Conservation (phyloP, 2,329 filamentous ascomycete species). For the Aschersonia sp. region DNA sequence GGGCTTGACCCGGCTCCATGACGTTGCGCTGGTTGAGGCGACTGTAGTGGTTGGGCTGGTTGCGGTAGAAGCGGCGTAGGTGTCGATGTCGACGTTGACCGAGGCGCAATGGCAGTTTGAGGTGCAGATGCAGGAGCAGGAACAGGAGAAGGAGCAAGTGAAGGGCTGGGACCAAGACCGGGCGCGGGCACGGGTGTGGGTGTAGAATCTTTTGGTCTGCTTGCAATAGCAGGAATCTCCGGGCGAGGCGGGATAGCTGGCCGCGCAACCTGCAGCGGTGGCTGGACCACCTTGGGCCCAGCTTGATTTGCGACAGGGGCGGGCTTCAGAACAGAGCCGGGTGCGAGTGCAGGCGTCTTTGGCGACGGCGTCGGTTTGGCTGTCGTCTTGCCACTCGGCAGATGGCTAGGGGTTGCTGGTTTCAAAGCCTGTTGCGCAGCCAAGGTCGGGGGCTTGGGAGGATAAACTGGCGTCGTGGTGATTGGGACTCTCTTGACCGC, state of each 20-base stretch:
- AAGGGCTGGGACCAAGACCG: not conserved
- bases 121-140: constrained; percentile 4
- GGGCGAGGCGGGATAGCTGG: constrained; percentile 19
- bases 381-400: too few species aligned
- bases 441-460: constrained; percentile 16
- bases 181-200: constrained; percentile 6
- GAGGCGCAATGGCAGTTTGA: too few species aligned
- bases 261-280: constrained; percentile 15
- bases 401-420: too few species aligned
- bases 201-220: constrained; percentile 14
- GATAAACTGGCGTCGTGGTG: constrained; percentile 17
- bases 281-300: constrained; percentile 16
- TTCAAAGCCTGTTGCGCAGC: constrained; percentile 8
- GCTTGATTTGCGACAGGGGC: constrained; percentile 18
- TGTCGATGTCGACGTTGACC: constrained; percentile 9
- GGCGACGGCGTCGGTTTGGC: constrained; percentile 11
- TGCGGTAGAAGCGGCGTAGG: constrained; percentile 7
- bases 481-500: constrained; percentile 11
- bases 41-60: not conserved
- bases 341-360: constrained; percentile 8
- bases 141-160: not conserved
- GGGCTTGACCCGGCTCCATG: too few species aligned
- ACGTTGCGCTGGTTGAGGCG: too few species aligned
- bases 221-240: constrained; percentile 9
- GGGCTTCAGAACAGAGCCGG: constrained; percentile 20